phyloP scores from a whole-genome alignment of 306 rosid species.

The Prunus mume region DNA sequence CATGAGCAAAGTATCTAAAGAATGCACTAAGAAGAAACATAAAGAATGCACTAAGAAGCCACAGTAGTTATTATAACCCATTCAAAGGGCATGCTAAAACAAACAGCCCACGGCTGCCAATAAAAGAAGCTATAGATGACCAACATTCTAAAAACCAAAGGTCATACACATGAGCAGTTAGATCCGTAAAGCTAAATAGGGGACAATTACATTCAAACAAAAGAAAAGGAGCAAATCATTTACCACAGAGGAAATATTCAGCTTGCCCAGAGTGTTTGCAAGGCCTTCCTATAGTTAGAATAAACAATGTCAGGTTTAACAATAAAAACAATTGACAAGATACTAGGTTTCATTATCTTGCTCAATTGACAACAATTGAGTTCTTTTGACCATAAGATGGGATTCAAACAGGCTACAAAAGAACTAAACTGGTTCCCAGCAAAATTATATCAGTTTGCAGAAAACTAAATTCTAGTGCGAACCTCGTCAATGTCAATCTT shows the following conservation, averaged over 20 bases:
- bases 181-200: background rate
- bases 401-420: background rate
- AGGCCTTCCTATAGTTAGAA: slow-evolving; percentile 57
- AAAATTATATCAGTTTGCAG: background rate
- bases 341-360: background rate
- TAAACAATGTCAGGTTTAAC: slow-evolving; percentile 1
- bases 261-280: slow-evolving; percentile 47
- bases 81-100: background rate
- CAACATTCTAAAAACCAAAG: background rate
- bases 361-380: background rate
- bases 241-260: slow-evolving; percentile 77
- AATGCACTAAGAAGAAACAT: background rate
- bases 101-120: background rate
- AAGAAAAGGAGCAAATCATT: slow-evolving; percentile 21
- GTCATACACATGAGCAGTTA: background rate
- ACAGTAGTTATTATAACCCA: background rate
- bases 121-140: background rate
- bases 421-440: background rate
- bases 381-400: background rate
- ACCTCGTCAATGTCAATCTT: slow-evolving; percentile 90
- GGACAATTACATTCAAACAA: background rate
- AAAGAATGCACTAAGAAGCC: background rate
- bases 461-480: background rate
- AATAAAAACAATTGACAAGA: background rate
- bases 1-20: background rate